Base-by-base conservation (phyloP, 768 basidiomycete species). In the Serendipita sp. region DNA sequence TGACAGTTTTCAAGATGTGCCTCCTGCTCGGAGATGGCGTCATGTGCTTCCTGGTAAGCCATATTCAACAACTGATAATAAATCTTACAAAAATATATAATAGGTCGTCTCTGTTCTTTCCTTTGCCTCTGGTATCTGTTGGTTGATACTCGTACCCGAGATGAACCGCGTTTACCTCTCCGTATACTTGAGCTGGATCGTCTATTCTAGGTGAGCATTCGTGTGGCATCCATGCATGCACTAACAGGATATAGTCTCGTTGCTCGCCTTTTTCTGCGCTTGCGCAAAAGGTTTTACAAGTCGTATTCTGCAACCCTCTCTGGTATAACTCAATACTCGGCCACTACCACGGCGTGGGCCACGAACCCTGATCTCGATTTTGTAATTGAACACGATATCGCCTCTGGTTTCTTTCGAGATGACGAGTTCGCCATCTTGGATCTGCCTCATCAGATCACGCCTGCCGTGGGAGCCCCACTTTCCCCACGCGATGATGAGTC, bases 91-190 rank as follows among this genome's bases (percentile, higher is more conserved):
- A 28, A 24, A 48, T 9, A 9, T 20, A n/a, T 17, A 48, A 48
- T 2, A 58, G 53, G 53, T 58, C 53, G 53, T 58, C 30, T 26
- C 53, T 58, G 11, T 33, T 11, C 53, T 58, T 58, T 58, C 53
- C 24, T 33, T 58, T 11, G 31, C 31, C 22, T 58, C 53, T 11
- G 53, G 53, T 1, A 33, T 58, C 13, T 58, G 17, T 22, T 58
- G 53, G 53, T 4, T 58, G 30, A 38, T 38, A 38, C 22, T 58
- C 4, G 17, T 22, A 24, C 53, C 53, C 11, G 22, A 11, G 22
- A 22, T 31, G 22, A 58, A 33, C 31, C 53, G 20, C 3, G 31
- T 58, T 28, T 58, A 26, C 11, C 17, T 58, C 11, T 28, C 31
- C 31, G 53, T 58, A 22, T 58, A 58, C 53, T 13, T 58, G 28